Base-by-base conservation (phyloP, 108 stramenopile genomes). In the Stephanodiscus minutulus region DNA sequence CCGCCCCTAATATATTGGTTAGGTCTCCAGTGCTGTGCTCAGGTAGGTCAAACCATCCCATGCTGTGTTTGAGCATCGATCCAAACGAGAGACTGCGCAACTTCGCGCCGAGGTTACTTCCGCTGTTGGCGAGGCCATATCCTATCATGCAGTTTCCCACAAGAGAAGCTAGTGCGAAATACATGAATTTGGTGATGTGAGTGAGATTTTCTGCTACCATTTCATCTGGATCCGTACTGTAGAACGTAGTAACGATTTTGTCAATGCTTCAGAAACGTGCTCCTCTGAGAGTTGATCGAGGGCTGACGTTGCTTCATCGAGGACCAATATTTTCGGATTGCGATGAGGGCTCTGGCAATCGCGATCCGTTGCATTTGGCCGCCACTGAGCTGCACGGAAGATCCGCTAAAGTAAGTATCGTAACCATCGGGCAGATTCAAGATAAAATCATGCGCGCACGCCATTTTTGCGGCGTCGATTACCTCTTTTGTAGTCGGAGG, bases 391-490 rank as follows among this genome's bases (percentile, higher is more conserved):
- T 87, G 84, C 5, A 88, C 75, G 25, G 85, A 85, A 7, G 82
- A 44, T 61, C 87, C 88, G 11, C 86, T 85, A 46, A 72, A 80
- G 22, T 70, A 46, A 15, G 94, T 95, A 56, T 93, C 74, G 65
- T 90, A 91, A 7, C 89, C 89, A 31, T 86, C 72, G 24, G 86
- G 85, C 35, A 91, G 77, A 8, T 64, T 61, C 13, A 56, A 13
- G 59, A 89, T 86, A 61, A 91, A 91, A 8, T 83, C 83, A 35
- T 84, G 82, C 4, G 85, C 86, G 61, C 85, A 77, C 25, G 88
- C 88, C 48, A 71, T 59, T 59, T 72, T 75, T 6, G 87, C 87
- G 21, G 91, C 91, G 0, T 44, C 41, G 21, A 47, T 28, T 0
- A 87, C 77, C 12, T 88, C 90, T 64, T 83, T 86, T 18, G 43